phyloP scores from a whole-genome alignment of 164 flowering plant genomes.

The Nymphaea colorata region DNA sequence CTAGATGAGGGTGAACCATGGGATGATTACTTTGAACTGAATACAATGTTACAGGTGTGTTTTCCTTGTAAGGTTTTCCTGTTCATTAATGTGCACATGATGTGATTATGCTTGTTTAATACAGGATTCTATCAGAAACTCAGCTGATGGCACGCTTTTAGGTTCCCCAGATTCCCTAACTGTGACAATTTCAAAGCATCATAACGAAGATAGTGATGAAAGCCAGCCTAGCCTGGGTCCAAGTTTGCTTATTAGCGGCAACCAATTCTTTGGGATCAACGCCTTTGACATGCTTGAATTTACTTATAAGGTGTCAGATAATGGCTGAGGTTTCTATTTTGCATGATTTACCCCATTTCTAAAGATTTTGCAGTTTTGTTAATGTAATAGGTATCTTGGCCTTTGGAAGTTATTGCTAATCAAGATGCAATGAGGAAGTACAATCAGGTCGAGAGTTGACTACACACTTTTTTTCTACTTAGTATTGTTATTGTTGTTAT shows the following conservation, averaged over 20 bases:
- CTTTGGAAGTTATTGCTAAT: constrained; percentile 93
- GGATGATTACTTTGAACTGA: constrained; percentile 97
- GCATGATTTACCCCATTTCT: too few relatives aligned
- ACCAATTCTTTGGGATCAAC: constrained; percentile 44
- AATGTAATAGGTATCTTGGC: constrained; percentile 79
- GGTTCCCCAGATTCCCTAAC: constrained; percentile 75
- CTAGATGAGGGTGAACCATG: constrained; percentile 79
- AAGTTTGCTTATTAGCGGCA: constrained; percentile 38
- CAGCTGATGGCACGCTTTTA: constrained; percentile 70
- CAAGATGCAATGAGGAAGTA: constrained; percentile 78
- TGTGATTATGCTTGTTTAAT: constrained; percentile 4
- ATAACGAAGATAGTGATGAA: constrained; percentile 25
- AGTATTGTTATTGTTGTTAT: neutral
- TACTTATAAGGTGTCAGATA: constrained; percentile 56
- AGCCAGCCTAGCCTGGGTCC: constrained; percentile 20
- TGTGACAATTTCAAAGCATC: constrained; percentile 45
- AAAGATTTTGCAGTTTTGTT: neutral
- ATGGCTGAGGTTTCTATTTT: neutral
- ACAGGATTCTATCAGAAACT: constrained; percentile 90
- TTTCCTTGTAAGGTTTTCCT: neutral
- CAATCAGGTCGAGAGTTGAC: constrained; percentile 50
- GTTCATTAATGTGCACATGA: neutral
- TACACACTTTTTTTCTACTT: neutral
- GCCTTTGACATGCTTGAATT: constrained; percentile 70
- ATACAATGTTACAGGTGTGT: constrained; percentile 76